phyloP scores from a whole-genome alignment of 2,329 filamentous ascomycete genomes.

The Colletotrichum sp. region DNA sequence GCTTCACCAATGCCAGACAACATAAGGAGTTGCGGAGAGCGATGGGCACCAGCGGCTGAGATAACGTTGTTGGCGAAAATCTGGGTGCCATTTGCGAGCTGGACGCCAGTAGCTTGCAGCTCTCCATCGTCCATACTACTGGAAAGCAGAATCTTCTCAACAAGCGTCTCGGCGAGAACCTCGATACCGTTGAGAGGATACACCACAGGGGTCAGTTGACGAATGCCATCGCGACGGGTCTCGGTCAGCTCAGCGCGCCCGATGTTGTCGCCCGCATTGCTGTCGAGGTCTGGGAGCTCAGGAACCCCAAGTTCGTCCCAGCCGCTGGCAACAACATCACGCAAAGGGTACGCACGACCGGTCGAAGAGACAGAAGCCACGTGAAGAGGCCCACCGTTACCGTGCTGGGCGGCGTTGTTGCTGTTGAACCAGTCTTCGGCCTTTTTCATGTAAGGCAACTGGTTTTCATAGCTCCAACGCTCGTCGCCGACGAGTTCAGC shows the following conservation, averaged over 20 bases:
- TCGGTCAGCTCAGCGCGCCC: conserved; percentile 35
- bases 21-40: conserved; percentile 55
- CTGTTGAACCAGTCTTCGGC: conserved; percentile 26
- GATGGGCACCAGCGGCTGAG: conserved; percentile 52
- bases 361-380: conserved; percentile 33
- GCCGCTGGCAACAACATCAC: conserved; percentile 35
- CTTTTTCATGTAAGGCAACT: conserved; percentile 14
- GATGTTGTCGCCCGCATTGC: conserved; percentile 33
- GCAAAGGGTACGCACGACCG: conserved; percentile 42
- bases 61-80: conserved; percentile 38
- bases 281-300: conserved; percentile 24
- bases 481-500: conserved; percentile 21
- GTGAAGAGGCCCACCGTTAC: conserved; percentile 40
- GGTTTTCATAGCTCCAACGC: conserved; percentile 50
- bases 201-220: conserved; percentile 25
- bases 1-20: conserved; percentile 58
- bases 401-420: conserved; percentile 39
- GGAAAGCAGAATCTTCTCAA: conserved; percentile 25
- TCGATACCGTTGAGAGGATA: conserved; percentile 31
- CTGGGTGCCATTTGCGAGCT: conserved; percentile 29
- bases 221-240: conserved; percentile 26
- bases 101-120: conserved; percentile 29
- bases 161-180: conserved; percentile 26
- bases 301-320: conserved; percentile 46
- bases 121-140: neutral